Evolutionary conservation across 192 early-diverging fungal species (phyloP).

Genomic region (Gamsiella multidivaricata): DNA sequence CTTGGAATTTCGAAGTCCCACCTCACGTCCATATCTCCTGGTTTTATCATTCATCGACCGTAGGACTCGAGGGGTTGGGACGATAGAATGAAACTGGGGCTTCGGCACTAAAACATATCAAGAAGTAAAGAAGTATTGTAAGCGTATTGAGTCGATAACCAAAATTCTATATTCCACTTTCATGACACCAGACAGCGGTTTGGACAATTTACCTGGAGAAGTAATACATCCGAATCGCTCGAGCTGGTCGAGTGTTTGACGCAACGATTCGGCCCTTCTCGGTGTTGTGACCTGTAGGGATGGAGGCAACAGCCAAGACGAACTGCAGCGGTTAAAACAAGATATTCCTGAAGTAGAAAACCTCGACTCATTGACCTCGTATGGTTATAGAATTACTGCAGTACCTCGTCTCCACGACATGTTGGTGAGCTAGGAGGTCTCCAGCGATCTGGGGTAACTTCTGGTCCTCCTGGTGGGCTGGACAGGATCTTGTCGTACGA

Average conservation of each 20-base stretch:
- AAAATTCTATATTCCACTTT: no score
- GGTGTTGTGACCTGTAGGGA: not conserved
- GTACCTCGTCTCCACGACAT: slow-evolving; percentile 1
- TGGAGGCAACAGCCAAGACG: not conserved
- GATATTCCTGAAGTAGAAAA: no score
- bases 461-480: not conserved
- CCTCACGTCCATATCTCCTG: slow-evolving; percentile 34
- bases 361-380: no score
- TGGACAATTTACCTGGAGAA: not conserved
- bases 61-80: slow-evolving; percentile 20
- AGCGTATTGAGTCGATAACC: no score
- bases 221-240: not conserved
- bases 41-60: slow-evolving; percentile 9
- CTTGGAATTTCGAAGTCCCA: slow-evolving; percentile 2
- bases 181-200: not conserved
- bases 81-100: slow-evolving; percentile 22
- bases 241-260: not conserved
- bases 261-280: not conserved
- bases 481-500: not conserved
- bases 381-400: no score
- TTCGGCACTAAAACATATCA: slow-evolving; percentile 7
- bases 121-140: not conserved
- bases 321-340: not conserved
- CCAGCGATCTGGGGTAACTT: slow-evolving; percentile 16
- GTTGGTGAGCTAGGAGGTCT: not conserved